phyloP scores from a whole-genome alignment of 139 green algal species.

The Chlorella sp. region DNA sequence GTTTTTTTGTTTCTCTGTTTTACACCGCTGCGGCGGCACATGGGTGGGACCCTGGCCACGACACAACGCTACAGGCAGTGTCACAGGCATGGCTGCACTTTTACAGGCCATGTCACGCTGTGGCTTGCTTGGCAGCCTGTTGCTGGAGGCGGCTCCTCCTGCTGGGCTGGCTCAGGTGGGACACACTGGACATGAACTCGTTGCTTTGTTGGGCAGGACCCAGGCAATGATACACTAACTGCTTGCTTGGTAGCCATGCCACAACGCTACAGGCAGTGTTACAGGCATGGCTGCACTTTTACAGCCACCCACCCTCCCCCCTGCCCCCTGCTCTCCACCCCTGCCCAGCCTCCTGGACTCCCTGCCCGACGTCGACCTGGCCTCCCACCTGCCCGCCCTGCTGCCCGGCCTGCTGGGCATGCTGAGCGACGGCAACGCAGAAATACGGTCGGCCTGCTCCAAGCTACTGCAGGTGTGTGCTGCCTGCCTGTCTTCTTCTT shows the following conservation, averaged over 20 bases:
- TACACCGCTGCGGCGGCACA: too few relatives aligned
- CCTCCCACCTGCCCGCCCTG: slow-evolving; percentile 87
- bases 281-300: neutral
- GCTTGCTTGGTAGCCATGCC: too few relatives aligned
- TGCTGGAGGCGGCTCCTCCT: slow-evolving; percentile 59
- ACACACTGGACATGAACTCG: too few relatives aligned
- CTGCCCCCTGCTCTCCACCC: neutral
- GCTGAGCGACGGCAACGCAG: slow-evolving; percentile 77
- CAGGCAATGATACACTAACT: too few relatives aligned
- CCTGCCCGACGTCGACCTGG: slow-evolving; percentile 91
- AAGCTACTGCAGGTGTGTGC: slow-evolving; percentile 63
- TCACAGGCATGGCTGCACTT: too few relatives aligned
- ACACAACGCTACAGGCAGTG: too few relatives aligned
- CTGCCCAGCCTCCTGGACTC: slow-evolving; percentile 74
- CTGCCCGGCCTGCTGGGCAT: slow-evolving; percentile 92
- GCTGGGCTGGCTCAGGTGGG: slow-evolving; percentile 79
- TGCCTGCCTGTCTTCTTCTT: neutral
- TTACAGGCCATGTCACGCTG: too few relatives aligned
- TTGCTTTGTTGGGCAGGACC: too few relatives aligned
- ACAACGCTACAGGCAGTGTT: too few relatives aligned
- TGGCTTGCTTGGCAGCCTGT: too few relatives aligned
- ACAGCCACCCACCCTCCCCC: neutral
- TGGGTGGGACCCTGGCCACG: too few relatives aligned
- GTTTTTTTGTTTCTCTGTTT: too few relatives aligned
- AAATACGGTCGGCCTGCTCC: slow-evolving; percentile 71